Conservation (phyloP, 2,329 filamentous ascomycete species). For the Pyricularia pennisetigena region DNA sequence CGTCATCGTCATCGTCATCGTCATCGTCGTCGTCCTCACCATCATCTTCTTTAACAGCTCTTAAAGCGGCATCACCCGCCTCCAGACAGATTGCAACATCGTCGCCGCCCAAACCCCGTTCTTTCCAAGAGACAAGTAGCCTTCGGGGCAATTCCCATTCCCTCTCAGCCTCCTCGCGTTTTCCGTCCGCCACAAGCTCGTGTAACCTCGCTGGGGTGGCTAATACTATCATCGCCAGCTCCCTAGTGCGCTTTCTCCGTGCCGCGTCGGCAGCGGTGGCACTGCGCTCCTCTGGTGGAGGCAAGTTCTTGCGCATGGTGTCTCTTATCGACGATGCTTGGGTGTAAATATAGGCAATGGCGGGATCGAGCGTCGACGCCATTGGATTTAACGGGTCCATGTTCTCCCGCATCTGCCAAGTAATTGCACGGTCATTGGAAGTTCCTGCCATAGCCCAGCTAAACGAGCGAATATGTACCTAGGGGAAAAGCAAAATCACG, state of each 20-base stretch:
- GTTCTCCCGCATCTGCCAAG: constrained; percentile 57
- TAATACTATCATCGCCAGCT: constrained; percentile 54
- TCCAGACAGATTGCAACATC: constrained; percentile 44
- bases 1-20: neutral
- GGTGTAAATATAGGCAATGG: constrained; percentile 64
- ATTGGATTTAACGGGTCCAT: constrained; percentile 73
- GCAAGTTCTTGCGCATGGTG: constrained; percentile 35
- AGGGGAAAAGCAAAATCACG: neutral
- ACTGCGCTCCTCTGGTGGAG: constrained; percentile 31
- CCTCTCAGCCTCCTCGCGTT: constrained; percentile 46
- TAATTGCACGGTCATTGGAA: neutral
- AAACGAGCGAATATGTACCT: too few species aligned
- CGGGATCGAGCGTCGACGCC: constrained; percentile 61
- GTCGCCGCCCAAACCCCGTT: constrained; percentile 41
- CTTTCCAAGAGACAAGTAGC: constrained; percentile 43
- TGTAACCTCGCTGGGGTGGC: constrained; percentile 50
- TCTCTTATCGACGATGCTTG: constrained; percentile 46
- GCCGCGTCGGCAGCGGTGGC: constrained; percentile 22
- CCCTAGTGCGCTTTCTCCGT: constrained; percentile 31
- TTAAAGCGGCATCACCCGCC: constrained; percentile 42
- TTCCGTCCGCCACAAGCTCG: constrained; percentile 47
- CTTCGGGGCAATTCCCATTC: constrained; percentile 45
- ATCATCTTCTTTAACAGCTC: constrained; percentile 8
- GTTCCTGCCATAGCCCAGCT: too few species aligned
- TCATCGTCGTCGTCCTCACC: neutral